phyloP scores from a whole-genome alignment of 176 grass and related monocot species.

The Lolium perenne region DNA sequence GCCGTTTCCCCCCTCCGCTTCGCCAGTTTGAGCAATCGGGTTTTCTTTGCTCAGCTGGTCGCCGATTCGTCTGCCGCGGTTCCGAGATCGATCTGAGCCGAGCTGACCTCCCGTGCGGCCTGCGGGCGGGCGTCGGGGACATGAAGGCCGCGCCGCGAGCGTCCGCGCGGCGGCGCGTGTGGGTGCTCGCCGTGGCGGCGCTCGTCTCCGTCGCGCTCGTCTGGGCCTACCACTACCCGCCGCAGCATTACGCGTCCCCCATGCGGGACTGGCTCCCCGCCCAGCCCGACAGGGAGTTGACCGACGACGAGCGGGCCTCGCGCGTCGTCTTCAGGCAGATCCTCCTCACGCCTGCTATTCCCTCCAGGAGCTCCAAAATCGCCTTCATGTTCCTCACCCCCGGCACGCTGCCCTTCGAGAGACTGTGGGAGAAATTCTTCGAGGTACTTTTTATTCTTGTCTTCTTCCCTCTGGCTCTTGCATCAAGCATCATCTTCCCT shows the following conservation, averaged over 20 bases:
- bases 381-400: conserved; percentile 97
- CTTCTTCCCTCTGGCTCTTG: background rate
- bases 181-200: conserved; percentile 59
- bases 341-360: conserved; percentile 53
- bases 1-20: background rate
- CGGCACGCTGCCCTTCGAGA: conserved; percentile 88
- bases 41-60: background rate
- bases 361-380: conserved; percentile 57
- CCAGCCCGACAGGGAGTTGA: conserved; percentile 57
- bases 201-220: conserved; percentile 60
- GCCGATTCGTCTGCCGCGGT: background rate
- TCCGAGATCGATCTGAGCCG: background rate
- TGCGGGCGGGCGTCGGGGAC: conserved; percentile 26
- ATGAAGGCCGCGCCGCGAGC: conserved; percentile 44
- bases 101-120: background rate
- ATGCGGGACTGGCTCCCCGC: conserved; percentile 75
- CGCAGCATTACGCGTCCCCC: conserved; percentile 57
- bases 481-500: background rate
- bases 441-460: conserved; percentile 40
- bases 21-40: background rate
- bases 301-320: conserved; percentile 76
- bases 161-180: conserved; percentile 45
- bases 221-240: conserved; percentile 79
- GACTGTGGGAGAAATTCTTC: conserved; percentile 91
- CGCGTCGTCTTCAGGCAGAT: conserved; percentile 73